phyloP scores from a whole-genome alignment of 169 alveolate species.

The Plasmodium chabaudi region DNA sequence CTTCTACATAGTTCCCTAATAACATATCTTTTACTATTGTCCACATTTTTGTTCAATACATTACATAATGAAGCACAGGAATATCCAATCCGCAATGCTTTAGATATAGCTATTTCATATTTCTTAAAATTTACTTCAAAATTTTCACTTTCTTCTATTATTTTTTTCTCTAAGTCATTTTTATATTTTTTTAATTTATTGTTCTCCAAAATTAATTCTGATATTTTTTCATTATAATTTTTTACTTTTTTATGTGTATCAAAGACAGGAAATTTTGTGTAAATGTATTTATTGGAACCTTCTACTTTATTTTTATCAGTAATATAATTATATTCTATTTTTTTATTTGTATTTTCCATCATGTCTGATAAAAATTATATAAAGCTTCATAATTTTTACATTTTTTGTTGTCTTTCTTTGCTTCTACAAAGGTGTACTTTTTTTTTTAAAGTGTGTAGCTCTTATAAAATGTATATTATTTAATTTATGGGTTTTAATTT shows the following conservation, averaged over 20 bases:
- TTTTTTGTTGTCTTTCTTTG: neutral
- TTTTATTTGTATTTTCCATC: constrained; percentile 2
- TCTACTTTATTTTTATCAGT: constrained; percentile 47
- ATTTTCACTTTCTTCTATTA: constrained; percentile 28
- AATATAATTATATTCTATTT: constrained; percentile 9
- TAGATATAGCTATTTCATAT: constrained; percentile 66
- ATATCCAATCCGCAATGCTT: constrained; percentile 62
- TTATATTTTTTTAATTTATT: constrained; percentile 54
- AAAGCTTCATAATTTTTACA: neutral
- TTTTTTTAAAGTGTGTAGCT: no score
- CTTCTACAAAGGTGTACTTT: no score
- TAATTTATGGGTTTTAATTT: no score
- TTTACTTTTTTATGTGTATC: constrained; percentile 67
- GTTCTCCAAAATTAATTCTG: constrained; percentile 55
- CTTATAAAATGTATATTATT: no score
- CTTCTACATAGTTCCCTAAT: constrained; percentile 30
- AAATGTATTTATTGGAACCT: constrained; percentile 38
- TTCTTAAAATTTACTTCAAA: constrained; percentile 62
- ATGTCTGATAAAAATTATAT: neutral
- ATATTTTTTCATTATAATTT: constrained; percentile 53
- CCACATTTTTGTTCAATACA: constrained; percentile 21
- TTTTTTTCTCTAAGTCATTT: constrained; percentile 32
- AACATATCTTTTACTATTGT: constrained; percentile 27
- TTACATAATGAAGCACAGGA: constrained; percentile 36
- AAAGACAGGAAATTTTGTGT: constrained; percentile 65